These are phyloP conservation scores for Mucuna pruriens DNA, from an alignment of 306 rosid species.

Conservation along the genomic window DNA sequence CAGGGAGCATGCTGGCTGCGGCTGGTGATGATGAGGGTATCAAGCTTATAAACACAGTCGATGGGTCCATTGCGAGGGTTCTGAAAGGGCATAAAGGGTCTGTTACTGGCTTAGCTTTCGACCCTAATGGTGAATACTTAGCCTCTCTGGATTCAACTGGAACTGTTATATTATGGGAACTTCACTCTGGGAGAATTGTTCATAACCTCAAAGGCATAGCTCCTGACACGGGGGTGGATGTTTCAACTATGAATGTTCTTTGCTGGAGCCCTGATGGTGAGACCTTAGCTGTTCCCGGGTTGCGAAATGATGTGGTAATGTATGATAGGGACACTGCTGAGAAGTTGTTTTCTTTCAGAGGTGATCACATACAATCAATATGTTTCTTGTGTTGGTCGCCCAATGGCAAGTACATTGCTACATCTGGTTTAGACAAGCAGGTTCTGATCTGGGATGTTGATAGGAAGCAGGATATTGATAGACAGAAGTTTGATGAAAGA, in stretches of 20 bases:
- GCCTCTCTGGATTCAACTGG: conserved; percentile 89
- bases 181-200: conserved; percentile 66
- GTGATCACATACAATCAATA: conserved; percentile 77
- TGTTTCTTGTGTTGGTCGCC: conserved; percentile 98
- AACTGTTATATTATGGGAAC: conserved; percentile 84
- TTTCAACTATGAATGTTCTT: conserved; percentile 70
- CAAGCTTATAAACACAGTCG: conserved; percentile 88
- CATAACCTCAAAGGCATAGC: conserved; percentile 85
- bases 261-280: conserved; percentile 98
- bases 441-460: conserved; percentile 90
- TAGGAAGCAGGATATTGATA: conserved; percentile 84
- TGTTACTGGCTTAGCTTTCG: conserved; percentile 81
- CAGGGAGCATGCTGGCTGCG: conserved; percentile 90
- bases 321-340: conserved; percentile 97
- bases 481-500: conserved; percentile 88
- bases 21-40: conserved; percentile 98
- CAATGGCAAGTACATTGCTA: conserved; percentile 89
- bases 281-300: conserved; percentile 81
- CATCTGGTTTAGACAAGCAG: conserved; percentile 87
- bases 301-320: conserved; percentile 87
- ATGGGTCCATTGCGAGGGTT: conserved; percentile 94
- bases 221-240: conserved; percentile 72
- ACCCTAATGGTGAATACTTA: conserved; percentile 87
- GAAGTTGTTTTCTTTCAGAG: conserved; percentile 77
- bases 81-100: conserved; percentile 90